Evolutionary conservation across 148 eudicot species (phyloP), one percentile per base, ranked within the genome.

Genomic region (Vaccinium macrocarpon): DNA sequence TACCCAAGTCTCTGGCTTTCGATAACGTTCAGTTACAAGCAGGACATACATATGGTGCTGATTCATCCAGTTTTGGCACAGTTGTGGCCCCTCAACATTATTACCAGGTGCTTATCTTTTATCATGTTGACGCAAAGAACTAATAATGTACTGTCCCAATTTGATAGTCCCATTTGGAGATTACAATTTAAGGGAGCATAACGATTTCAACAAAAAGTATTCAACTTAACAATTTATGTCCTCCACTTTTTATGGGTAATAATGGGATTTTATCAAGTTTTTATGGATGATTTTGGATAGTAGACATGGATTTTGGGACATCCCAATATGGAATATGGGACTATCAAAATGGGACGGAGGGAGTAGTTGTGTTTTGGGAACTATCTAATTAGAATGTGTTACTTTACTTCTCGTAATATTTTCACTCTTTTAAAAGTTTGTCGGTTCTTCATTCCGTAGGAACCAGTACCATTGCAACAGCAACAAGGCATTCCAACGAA

Each of bases 71-170:
- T 82, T 92, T 83, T 86, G 90, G 84, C 16, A 78, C 51, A 64
- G 85, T 52, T 78, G 91, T 88, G 75, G 81, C 91, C 82, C 78
- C 93, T 83, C 93, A 91, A 82, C 84, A 78, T 86, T 93, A 90
- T 91, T 91, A 93, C 84, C 87, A 79, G 89, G 98, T 93, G 56
- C 71, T 73, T 77, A 61, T 82, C 32, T 76, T 25, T 66, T 57
- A 78, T 70, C 35, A 64, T 53, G 42, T 42, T 29, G 38, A 59
- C 68, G 0, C 18, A 27, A 16, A 68, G 42, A 27, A 27, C 29
- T 52, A 3, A 0, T 19, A 49, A 68, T 8, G 62, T 81, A 42
- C 46, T 42, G 46, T 42, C 46, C 6, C 46, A 42, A 42, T 42
- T 42, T 42, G 46, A 42, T 42, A 42, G 46, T 42, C 46, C 46